Base-by-base conservation (phyloP, 2,329 filamentous ascomycete genomes). In the Xylaria polymorpha region DNA sequence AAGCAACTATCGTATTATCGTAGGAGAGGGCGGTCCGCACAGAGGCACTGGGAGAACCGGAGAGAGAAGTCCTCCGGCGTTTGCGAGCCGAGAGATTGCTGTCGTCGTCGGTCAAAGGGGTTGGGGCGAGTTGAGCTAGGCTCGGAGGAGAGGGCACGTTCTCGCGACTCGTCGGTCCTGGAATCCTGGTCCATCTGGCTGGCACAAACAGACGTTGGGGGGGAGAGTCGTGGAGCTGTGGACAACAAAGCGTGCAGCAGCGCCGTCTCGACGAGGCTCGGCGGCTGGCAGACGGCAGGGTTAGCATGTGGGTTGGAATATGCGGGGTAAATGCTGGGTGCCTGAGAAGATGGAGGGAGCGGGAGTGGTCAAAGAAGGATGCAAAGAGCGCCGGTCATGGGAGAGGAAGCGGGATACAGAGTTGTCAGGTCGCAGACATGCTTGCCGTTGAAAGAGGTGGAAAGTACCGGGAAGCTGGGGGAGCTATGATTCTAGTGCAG, bases 101-200 rank as follows among this genome's bases (percentile, higher is more conserved):
- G n/a, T 80, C 82, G 79, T 80, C 82, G 79, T 90, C 87, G 80
- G 80, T 89, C 85, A 78, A 90, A 91, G 48, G 89, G 89, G 72
- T 91, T 90, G 61, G 87, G 87, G 71, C 89, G 86, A 74, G 86
- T 88, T 75, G 88, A 87, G 79, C 85, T 85, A 79, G 87, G 86
- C 82, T 91, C 89, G 80, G 86, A 86, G 76, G 88, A 90, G 80
- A 84, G 83, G 77, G 86, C 85, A 80, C 86, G 86, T 82, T 88
- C 86, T 84, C 81, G 84, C 79, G 82, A 81, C 80, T 87, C 85
- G 77, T 81, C 80, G 72, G 83, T 81, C 76, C 76, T 82, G 77
- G 83, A 82, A 78, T 82, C 80, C 79, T 81, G 83, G 83, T 87
- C 85, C 86, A 88, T 88, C 82, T 83, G 85, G 81, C 78, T 82